A percentile compares a stretch with the other conserved stretches of the same genome.
phyloP scores from a whole-genome alignment of 805 yeast genomes.

The Candida boidinii region DNA sequence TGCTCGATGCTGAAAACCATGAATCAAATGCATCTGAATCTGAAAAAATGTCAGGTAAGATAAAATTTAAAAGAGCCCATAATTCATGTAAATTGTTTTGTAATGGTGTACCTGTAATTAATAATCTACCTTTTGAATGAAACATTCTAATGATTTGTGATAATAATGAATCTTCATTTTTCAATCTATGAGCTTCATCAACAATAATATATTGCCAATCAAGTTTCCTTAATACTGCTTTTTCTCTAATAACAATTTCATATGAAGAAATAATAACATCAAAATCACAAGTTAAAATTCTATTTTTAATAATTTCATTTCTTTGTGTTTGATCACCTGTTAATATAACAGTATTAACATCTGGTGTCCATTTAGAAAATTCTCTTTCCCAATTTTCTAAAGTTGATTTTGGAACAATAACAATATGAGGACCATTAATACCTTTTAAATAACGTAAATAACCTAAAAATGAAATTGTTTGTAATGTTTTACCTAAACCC shows the following conservation, averaged over 20 bases:
- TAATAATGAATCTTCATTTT: conserved; percentile 64
- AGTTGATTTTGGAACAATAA: conserved; percentile 74
- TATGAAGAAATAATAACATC: conserved; percentile 68
- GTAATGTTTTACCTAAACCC: conserved; percentile 80
- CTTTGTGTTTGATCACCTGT: conserved; percentile 73
- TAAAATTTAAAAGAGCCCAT: conserved; percentile 73
- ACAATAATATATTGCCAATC: conserved; percentile 71
- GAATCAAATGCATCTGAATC: conserved; percentile 67
- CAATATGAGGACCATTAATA: conserved; percentile 63
- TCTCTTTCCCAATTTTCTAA: conserved; percentile 77
- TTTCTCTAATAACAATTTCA: conserved; percentile 72
- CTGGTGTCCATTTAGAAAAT: conserved; percentile 74
- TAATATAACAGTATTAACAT: conserved; percentile 57
- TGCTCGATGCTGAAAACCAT: conserved; percentile 50
- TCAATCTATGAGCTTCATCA: conserved; percentile 80
- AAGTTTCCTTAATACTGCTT: conserved; percentile 55
- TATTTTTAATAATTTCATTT: conserved; percentile 39
- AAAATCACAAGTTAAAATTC: conserved; percentile 50
- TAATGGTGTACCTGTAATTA: conserved; percentile 77
- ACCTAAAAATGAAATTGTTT: conserved; percentile 70
- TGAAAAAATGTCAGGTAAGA: conserved; percentile 71
- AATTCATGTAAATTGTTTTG: conserved; percentile 74
- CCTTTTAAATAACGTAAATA: conserved; percentile 55
- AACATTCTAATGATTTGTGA: conserved; percentile 71
- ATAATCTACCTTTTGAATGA: conserved; percentile 57